phyloP scores from a whole-genome alignment of 495 filamentous ascomycete species.

The Clavariopsis aquatica region DNA sequence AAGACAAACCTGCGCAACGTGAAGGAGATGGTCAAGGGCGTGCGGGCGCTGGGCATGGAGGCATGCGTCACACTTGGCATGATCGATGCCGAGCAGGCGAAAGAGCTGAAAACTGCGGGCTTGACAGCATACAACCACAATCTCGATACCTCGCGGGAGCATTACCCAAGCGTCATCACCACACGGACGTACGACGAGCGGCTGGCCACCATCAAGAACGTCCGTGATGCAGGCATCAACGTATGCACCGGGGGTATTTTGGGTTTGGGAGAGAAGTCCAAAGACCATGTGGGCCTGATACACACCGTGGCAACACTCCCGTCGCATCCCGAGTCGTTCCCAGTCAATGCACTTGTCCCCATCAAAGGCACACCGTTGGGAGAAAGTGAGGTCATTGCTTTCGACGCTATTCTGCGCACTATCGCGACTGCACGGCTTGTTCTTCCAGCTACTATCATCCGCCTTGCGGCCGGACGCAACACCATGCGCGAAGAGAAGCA shows the following conservation, averaged over 20 bases:
- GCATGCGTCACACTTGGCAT: conserved; percentile 86
- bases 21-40: conserved; percentile 76
- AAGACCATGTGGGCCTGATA: conserved; percentile 75
- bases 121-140: conserved; percentile 91
- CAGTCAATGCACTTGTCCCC: conserved; percentile 81
- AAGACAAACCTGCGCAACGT: conserved; percentile 76
- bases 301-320: conserved; percentile 76
- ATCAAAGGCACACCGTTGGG: conserved; percentile 83
- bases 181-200: conserved; percentile 83
- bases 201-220: conserved; percentile 69
- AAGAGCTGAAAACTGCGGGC: conserved; percentile 76
- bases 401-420: conserved; percentile 71
- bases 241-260: conserved; percentile 84
- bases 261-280: conserved; percentile 71
- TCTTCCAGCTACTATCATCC: conserved; percentile 77
- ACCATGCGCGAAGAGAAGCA: conserved; percentile 81
- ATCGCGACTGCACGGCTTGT: conserved; percentile 77
- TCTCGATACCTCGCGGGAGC: conserved; percentile 81
- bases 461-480: conserved; percentile 76
- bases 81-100: conserved; percentile 75
- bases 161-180: conserved; percentile 78
- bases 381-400: conserved; percentile 66
- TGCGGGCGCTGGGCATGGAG: conserved; percentile 79
- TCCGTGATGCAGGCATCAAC: conserved; percentile 78
- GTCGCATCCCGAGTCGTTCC: conserved; percentile 78